These are phyloP conservation scores for Helenozyma baotianmanensis DNA, from an alignment of 805 yeast genomes.

Conservation along the genomic window DNA sequence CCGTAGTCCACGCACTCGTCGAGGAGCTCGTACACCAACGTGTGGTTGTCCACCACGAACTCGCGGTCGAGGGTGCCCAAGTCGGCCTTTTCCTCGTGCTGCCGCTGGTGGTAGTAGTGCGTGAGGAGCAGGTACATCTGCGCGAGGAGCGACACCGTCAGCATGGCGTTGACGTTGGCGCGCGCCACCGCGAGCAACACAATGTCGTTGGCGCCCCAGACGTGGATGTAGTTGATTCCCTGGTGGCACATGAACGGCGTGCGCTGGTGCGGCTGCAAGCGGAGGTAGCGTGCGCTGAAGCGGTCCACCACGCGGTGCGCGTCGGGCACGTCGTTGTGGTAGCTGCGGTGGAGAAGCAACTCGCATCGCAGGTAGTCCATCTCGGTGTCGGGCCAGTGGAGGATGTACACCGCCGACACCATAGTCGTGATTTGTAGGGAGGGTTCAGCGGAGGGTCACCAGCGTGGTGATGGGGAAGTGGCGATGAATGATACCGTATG, in stretches of 20 bases:
- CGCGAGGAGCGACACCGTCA: conserved; percentile 51
- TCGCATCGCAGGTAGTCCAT: conserved; percentile 22
- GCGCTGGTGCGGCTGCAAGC: conserved; percentile 7
- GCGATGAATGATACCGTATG: no score
- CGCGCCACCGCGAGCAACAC: conserved; percentile 38
- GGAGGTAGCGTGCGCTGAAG: conserved; percentile 22
- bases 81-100: background rate
- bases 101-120: conserved; percentile 21
- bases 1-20: conserved; percentile 92
- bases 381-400: conserved; percentile 30
- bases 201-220: conserved; percentile 43
- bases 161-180: conserved; percentile 53
- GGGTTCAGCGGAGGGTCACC: no score
- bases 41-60: conserved; percentile 64
- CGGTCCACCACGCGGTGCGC: conserved; percentile 18
- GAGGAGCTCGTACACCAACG: conserved; percentile 71
- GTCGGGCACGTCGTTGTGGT: conserved; percentile 28
- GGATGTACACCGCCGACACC: conserved; percentile 36
- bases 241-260: conserved; percentile 43
- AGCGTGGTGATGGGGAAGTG: no score
- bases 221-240: conserved; percentile 54
- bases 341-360: conserved; percentile 31
- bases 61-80: conserved; percentile 37
- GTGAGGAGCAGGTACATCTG: conserved; percentile 26
- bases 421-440: conserved; percentile 11